Evolutionary conservation across 495 filamentous ascomycete species (phyloP).

Genomic region (Penicillium ucsense): DNA sequence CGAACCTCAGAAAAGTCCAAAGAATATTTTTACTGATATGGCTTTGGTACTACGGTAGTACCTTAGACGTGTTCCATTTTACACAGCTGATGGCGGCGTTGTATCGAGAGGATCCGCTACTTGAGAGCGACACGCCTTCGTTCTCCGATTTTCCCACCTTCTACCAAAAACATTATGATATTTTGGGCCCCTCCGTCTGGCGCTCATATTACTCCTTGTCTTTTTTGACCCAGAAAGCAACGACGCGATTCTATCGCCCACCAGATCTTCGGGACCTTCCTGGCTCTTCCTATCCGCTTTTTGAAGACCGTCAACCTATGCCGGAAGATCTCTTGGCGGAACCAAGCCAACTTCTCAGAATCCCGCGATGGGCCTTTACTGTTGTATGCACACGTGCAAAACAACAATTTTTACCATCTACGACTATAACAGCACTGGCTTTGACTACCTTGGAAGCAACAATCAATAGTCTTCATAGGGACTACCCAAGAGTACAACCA

Average conservation of each 20-base stretch:
- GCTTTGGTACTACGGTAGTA: not conserved
- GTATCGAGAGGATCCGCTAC: constrained; percentile 12
- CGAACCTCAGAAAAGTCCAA: no score
- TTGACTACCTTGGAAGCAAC: constrained; percentile 15
- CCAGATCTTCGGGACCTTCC: constrained; percentile 18
- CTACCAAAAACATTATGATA: constrained; percentile 10
- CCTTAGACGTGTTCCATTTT: constrained; percentile 17
- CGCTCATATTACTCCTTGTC: constrained; percentile 13
- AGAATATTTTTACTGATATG: no score
- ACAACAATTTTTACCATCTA: constrained; percentile 8
- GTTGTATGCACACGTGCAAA: constrained; percentile 8
- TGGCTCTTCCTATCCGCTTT: constrained; percentile 11
- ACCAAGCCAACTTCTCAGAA: constrained; percentile 2
- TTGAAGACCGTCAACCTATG: constrained; percentile 3
- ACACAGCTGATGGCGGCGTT: constrained; percentile 17
- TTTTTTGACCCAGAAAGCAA: constrained; percentile 13
- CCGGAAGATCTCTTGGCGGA: not conserved
- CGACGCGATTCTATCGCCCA: constrained; percentile 16
- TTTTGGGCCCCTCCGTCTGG: constrained; percentile 15
- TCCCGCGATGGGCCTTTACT: constrained; percentile 13
- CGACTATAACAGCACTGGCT: constrained; percentile 13
- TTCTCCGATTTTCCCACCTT: constrained; percentile 10
- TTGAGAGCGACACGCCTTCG: constrained; percentile 6
- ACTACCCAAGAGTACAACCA: constrained; percentile 8
- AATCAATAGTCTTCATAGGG: constrained; percentile 9